Base-by-base conservation (phyloP, 163 green algal genomes). In the Picocystis sp. region DNA sequence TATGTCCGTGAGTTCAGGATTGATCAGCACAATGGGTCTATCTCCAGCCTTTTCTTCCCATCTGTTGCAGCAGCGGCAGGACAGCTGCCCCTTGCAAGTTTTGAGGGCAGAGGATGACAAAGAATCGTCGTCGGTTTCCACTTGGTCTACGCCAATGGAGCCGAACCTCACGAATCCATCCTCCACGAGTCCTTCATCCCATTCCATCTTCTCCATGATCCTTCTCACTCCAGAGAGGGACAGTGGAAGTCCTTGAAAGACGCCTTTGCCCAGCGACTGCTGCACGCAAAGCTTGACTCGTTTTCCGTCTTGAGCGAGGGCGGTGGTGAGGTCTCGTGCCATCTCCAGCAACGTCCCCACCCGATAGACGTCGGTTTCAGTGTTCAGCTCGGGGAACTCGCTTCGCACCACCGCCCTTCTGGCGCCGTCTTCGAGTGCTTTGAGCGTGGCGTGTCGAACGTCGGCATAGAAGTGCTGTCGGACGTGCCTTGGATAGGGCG, bases 251-350 rank as follows among this genome's bases (percentile, higher is more conserved):
- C 77, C 79, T 52, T 80, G 61, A 51, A 89, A 89, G 12, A 89
- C 70, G 29, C 81, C 81, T 47, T 80, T 33, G 0, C 81, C 81
- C 69, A 91, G 75, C 15, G 72, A 52, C 14, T 73, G 62, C 57
- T 91, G 81, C 45, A 91, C 81, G 60, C 76, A 87, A 11, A 91
- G 67, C 47, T 78, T 80, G 21, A 89, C 80, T 11, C 60, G 55
- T 50, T 66, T 65, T 51, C 79, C 79, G 52, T 86, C 69, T 19
- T 53, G 29, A 13, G 79, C 65, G 50, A 89, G 50, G 15, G 46
- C 53, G 9, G 67, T 78, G 1, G 70, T 78, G 24, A 88, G 24
- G 14, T 85, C 72, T 0, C 81, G 58, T 23, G 69, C 45, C 13
- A 75, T 33, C 52, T 75, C 64, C 24, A 75, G 46, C 41, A 74